A percentile compares a stretch with the other conserved stretches of the same genome.
These are phyloP conservation scores for Filobasidium floriforme DNA, from an alignment of 768 basidiomycete species.

Conservation along the genomic window DNA sequence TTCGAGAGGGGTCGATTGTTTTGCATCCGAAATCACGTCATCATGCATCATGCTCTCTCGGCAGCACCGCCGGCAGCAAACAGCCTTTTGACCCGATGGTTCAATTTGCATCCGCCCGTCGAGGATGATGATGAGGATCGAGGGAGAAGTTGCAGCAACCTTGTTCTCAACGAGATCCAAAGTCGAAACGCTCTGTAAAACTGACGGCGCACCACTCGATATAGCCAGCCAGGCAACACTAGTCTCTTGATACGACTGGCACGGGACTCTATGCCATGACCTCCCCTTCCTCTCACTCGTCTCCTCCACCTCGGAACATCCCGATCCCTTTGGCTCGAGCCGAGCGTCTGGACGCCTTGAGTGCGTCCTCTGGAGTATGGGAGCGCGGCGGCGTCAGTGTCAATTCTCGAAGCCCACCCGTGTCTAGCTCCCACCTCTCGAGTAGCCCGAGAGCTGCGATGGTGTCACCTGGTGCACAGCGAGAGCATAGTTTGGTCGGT, in stretches of 20 bases:
- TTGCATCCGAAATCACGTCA: neutral
- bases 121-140: too few relatives aligned
- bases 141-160: too few relatives aligned
- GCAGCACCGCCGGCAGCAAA: too few relatives aligned
- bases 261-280: neutral
- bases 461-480: neutral
- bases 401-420: slow-evolving; percentile 16
- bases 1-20: neutral
- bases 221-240: too few relatives aligned
- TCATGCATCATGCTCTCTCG: neutral
- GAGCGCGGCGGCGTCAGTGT: slow-evolving; percentile 32
- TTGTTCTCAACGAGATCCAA: too few relatives aligned
- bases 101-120: too few relatives aligned
- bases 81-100: too few relatives aligned
- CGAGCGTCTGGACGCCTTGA: slow-evolving; percentile 31
- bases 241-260: too few relatives aligned
- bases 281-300: neutral
- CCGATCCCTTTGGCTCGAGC: slow-evolving; percentile 17
- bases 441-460: neutral
- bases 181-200: too few relatives aligned
- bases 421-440: neutral
- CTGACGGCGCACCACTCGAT: too few relatives aligned
- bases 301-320: slow-evolving; percentile 1
- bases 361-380: slow-evolving; percentile 42
- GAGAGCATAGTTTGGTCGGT: neutral